Evolutionary conservation across 2,329 filamentous ascomycete genomes (phyloP), one percentile per base, ranked within the genome.

Genomic region (Fusarium sp.): DNA sequence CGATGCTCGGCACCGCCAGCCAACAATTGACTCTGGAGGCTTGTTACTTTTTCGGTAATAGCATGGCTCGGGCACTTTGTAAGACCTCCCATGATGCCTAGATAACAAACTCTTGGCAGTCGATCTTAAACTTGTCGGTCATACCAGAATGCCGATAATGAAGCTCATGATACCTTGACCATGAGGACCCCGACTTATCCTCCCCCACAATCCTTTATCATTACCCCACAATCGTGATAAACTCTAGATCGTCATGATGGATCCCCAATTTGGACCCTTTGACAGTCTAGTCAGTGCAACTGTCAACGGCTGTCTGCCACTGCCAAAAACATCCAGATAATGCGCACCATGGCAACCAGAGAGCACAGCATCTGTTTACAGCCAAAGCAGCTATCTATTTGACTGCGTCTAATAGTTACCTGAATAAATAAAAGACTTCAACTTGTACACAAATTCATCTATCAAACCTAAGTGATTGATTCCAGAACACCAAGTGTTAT

Each of bases 151-250:
- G 54, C 43, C 25, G 18, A 14, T 9, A 30, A 72, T 37, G 23
- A 40, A 59, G 20, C 37, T 18, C 28, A 63, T 53, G 40, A 25
- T 34, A 43, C 34, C 34, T 37, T n/a, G 5, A n/a, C 55, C 45
- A 63, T 43, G 27, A 63, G 46, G 42, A 46, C 58, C 60, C 56
- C 58, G 53, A 55, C 43, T 37, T 48, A 40, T 46, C 53, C 46
- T 65, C 59, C 73, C 71, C 68, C 73, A 66, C 62, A 70, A 37
- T 56, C 58, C 73, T 69, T 69, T 69, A 57, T 68, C 51, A 57
- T 42, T 67, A 73, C 73, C 58, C 72, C 72, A 75, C 68, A 73
- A 58, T 53, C 49, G 32, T 55, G 55, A 63, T 58, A 63, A 50
- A 62, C 64, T 63, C 63, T 55, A 65, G 63, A 71, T 71, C 56